Conservation (phyloP, 2,329 filamentous ascomycete species). For the Diaporthe vaccinii region DNA sequence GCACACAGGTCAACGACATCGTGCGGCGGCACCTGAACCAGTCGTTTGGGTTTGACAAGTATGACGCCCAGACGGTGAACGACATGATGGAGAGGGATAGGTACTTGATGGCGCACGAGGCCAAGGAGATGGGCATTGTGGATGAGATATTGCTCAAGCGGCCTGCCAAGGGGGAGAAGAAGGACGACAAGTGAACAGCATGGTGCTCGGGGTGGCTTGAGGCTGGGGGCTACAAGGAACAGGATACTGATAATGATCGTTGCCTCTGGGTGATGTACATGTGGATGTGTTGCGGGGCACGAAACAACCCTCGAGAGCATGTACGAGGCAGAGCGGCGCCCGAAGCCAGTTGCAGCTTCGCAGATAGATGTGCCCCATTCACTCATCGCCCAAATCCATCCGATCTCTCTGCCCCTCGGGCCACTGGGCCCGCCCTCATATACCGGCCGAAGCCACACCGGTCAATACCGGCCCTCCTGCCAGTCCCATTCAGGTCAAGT, state of each 20-base stretch:
- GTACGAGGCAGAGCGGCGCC: not conserved
- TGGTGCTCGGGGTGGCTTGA: not conserved
- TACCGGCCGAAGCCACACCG: not conserved
- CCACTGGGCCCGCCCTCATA: not conserved
- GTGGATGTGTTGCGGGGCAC: not conserved
- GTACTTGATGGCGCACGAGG: conserved; percentile 91
- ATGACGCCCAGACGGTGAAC: conserved; percentile 86
- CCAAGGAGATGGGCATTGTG: conserved; percentile 89
- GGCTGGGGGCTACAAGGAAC: not conserved
- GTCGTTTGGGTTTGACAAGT: conserved; percentile 79
- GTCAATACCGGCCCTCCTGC: conserved; percentile 17
- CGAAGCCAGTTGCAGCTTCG: not conserved
- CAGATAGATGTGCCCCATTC: not conserved
- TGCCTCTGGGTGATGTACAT: not conserved
- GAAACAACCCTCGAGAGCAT: not conserved
- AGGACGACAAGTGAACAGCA: conserved; percentile 12
- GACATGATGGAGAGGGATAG: conserved; percentile 97
- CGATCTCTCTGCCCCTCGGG: not conserved
- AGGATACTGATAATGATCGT: not conserved
- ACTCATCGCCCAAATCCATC: conserved; percentile 1
- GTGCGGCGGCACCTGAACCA: conserved; percentile 89
- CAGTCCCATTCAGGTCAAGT: not conserved
- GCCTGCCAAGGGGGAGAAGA: conserved; percentile 37
- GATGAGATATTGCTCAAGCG: conserved; percentile 86
- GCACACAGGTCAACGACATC: conserved; percentile 89